phyloP scores from a whole-genome alignment of 2,329 filamentous ascomycete species.

The Berkeleyomyces basicola region DNA sequence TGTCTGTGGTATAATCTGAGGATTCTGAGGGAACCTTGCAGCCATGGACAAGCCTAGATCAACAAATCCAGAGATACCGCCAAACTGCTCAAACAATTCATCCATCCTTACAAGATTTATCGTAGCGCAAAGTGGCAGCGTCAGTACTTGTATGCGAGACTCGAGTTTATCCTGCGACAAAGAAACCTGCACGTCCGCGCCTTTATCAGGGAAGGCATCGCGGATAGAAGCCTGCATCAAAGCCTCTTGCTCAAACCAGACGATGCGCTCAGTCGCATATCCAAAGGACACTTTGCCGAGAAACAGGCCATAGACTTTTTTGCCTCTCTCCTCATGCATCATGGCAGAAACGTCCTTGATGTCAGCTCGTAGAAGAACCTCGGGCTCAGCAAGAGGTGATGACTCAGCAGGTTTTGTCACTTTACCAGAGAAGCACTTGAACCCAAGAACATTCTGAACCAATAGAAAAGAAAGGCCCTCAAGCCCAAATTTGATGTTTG shows the following conservation, averaged over 20 bases:
- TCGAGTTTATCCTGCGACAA: conserved; percentile 29
- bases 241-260: conserved; percentile 42
- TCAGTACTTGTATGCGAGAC: conserved; percentile 47
- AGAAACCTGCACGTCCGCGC: conserved; percentile 40
- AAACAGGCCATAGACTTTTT: conserved; percentile 18
- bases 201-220: conserved; percentile 39
- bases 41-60: conserved; percentile 75
- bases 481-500: conserved; percentile 27
- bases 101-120: conserved; percentile 70
- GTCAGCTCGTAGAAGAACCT: conserved; percentile 35
- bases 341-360: conserved; percentile 23
- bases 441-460: conserved; percentile 35
- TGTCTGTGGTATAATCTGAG: conserved; percentile 11
- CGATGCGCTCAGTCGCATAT: conserved; percentile 43
- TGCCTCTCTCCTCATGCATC: background rate
- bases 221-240: conserved; percentile 43
- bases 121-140: conserved; percentile 58
- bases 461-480: conserved; percentile 38
- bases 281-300: conserved; percentile 36
- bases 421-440: conserved; percentile 33
- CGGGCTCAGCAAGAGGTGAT: conserved; percentile 15
- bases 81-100: conserved; percentile 75
- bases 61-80: conserved; percentile 77
- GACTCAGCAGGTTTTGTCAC: conserved; percentile 15
- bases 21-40: conserved; percentile 44